phyloP scores from a whole-genome alignment of 208 protist species.

The Tritrichomonas foetus region DNA sequence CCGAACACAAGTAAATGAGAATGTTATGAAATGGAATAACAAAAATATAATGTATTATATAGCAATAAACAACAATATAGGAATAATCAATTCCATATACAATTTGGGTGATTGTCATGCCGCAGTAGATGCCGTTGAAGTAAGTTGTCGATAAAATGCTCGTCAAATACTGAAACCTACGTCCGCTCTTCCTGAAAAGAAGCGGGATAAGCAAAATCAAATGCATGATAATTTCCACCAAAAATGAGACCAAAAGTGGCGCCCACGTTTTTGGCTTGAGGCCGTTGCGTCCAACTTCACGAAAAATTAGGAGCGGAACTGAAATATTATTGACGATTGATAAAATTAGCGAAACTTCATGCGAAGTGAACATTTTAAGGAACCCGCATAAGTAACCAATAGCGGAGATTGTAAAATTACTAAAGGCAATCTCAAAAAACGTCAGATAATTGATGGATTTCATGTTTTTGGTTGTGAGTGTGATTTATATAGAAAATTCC shows the following conservation, averaged over 20 bases:
- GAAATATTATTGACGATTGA: neutral
- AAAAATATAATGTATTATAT: neutral
- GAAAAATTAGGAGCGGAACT: neutral
- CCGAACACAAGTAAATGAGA: neutral
- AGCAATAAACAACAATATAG: neutral
- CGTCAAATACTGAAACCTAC: neutral
- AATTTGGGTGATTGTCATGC: neutral
- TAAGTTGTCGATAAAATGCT: neutral
- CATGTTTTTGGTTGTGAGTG: neutral
- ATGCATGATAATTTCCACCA: neutral
- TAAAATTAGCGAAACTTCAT: neutral
- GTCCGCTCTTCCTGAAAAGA: neutral
- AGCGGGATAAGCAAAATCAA: neutral
- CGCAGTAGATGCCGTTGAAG: neutral
- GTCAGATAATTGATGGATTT: neutral
- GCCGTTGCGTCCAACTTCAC: neutral
- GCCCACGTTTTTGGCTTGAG: neutral
- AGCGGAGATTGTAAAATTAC: neutral
- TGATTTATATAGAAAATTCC: no score
- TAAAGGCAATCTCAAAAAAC: neutral
- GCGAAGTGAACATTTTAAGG: neutral
- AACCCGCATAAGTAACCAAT: neutral
- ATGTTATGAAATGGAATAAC: neutral
- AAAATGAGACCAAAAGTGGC: neutral
- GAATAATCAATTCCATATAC: neutral